These are phyloP conservation scores for Nitzschia putrida DNA, from an alignment of 108 stramenopile species.

Conservation along the genomic window DNA sequence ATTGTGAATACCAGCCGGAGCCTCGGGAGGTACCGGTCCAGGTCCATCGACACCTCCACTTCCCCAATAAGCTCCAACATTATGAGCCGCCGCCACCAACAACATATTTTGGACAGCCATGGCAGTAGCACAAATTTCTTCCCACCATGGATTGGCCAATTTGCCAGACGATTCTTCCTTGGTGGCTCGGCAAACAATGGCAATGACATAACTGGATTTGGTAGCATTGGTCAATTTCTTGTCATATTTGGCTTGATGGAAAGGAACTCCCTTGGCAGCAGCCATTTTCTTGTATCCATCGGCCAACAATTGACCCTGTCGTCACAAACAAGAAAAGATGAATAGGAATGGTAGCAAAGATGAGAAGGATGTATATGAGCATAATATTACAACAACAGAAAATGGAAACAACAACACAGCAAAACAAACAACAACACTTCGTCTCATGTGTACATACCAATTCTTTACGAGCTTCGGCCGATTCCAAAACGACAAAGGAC, in stretches of 20 bases:
- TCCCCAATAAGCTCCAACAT: conserved; percentile 44
- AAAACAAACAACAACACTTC: not conserved
- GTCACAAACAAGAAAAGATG: not conserved
- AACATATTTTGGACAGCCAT: conserved; percentile 50
- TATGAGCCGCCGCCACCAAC: conserved; percentile 39
- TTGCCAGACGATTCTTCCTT: not conserved
- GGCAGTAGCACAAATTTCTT: conserved; percentile 41
- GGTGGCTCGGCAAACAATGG: conserved; percentile 24
- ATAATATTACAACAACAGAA: not conserved
- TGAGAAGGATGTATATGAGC: not conserved
- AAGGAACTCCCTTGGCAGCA: conserved; percentile 4
- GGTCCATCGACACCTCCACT: conserved; percentile 1
- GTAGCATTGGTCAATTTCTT: conserved; percentile 28
- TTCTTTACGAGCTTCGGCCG: conserved; percentile 10
- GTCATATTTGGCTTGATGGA: conserved; percentile 42
- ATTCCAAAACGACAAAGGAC: conserved; percentile 42
- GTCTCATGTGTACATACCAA: conserved; percentile 1
- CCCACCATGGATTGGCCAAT: conserved; percentile 25
- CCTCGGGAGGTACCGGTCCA: not conserved
- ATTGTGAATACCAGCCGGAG: conserved; percentile 16
- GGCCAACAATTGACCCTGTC: conserved; percentile 22
- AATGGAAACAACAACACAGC: not conserved
- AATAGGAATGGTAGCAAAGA: not conserved
- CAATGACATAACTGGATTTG: conserved; percentile 41
- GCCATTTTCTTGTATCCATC: conserved; percentile 27